A percentile compares a stretch with the other conserved stretches of the same genome.
Evolutionary conservation across 768 basidiomycete genomes (phyloP).

Genomic region (Candolleomyces aberdarensis): DNA sequence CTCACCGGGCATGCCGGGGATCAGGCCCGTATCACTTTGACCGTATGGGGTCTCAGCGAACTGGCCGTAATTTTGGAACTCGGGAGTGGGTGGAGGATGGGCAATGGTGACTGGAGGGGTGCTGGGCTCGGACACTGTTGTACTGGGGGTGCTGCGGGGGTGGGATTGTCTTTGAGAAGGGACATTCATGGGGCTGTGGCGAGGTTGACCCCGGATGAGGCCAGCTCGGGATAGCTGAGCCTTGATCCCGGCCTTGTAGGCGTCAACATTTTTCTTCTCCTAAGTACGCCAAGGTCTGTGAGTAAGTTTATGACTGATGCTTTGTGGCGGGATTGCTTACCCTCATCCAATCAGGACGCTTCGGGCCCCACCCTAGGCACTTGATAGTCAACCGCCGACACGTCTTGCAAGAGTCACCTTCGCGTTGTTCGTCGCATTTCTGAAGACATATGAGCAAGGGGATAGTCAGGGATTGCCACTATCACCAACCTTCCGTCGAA

Average conservation of each 20-base stretch:
- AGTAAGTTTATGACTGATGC: conserved; percentile 7
- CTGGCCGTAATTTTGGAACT: conserved; percentile 21
- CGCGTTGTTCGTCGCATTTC: conserved; percentile 89
- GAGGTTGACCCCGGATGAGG: conserved; percentile 80
- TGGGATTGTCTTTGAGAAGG: conserved; percentile 23
- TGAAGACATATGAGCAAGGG: conserved; percentile 25
- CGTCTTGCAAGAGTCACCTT: conserved; percentile 77
- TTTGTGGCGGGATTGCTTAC: conserved; percentile 34
- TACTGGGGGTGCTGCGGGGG: conserved; percentile 21
- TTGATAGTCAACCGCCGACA: conserved; percentile 78
- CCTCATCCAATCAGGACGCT: conserved; percentile 87
- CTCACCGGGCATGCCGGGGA: conserved; percentile 46
- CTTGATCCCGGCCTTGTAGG: conserved; percentile 83
- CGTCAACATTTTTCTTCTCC: conserved; percentile 82
- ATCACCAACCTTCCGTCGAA: conserved; percentile 70
- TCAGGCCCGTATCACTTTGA: conserved; percentile 25
- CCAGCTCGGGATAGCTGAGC: conserved; percentile 73
- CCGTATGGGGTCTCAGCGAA: conserved; percentile 19
- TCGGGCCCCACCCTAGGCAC: conserved; percentile 83
- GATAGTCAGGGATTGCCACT: conserved; percentile 6
- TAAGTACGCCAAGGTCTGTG: conserved; percentile 24
- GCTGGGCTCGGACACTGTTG: conserved; percentile 21
- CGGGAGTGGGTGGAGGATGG: conserved; percentile 10
- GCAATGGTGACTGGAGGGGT: conserved; percentile 15
- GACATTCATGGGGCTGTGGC: conserved; percentile 47